Conservation (phyloP, 2,329 filamentous ascomycete genomes). For the Blastomyces emzantsi region DNA sequence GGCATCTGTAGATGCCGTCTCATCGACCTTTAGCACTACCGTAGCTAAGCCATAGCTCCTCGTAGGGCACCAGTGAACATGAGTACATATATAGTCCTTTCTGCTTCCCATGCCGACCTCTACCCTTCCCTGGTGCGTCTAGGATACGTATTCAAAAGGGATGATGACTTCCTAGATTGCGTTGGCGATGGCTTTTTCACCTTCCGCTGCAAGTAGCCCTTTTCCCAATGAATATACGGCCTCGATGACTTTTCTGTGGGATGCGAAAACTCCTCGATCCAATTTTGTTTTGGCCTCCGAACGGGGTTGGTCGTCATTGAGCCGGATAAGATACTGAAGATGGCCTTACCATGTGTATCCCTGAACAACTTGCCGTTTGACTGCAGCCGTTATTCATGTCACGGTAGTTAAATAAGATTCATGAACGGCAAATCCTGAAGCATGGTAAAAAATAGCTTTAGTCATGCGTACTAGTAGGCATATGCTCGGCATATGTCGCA, state of each 20-base stretch:
- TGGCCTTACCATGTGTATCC: no score
- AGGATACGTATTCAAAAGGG: constrained; percentile 48
- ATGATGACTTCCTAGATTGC: constrained; percentile 43
- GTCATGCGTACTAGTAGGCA: no score
- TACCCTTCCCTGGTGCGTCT: no score
- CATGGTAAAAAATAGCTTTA: no score
- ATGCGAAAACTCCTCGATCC: constrained; percentile 26
- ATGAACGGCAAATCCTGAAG: no score
- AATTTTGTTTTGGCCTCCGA: constrained; percentile 23
- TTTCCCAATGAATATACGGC: constrained; percentile 44
- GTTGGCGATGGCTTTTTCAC: constrained; percentile 23
- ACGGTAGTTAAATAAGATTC: no score
- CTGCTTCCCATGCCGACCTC: not conserved
- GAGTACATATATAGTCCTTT: constrained; percentile 5
- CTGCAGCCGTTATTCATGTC: no score
- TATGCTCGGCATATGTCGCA: constrained; percentile 17
- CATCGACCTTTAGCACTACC: constrained; percentile 45
- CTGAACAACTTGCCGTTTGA: no score
- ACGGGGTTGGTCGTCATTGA: no score
- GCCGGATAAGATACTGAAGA: no score
- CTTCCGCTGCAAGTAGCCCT: constrained; percentile 41
- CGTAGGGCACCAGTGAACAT: constrained; percentile 38
- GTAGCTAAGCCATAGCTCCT: constrained; percentile 36
- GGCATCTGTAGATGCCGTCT: constrained; percentile 50
- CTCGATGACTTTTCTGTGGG: constrained; percentile 37